These are phyloP conservation scores for Neurospora sp. DNA, from an alignment of 495 filamentous ascomycete genomes.

Conservation along the genomic window DNA sequence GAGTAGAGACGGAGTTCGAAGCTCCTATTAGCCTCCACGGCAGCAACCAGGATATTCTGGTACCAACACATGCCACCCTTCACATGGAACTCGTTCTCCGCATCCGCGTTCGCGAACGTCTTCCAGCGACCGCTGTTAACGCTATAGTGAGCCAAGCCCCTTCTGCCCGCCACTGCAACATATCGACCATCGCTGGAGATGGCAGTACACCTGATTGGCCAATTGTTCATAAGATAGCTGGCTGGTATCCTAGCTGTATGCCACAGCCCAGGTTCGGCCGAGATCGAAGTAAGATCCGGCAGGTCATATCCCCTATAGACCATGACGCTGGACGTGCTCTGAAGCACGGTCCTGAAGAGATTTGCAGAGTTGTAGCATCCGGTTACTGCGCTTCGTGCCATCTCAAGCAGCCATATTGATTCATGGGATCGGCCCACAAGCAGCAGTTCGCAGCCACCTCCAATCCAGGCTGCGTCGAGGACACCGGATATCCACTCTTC, in stretches of 20 bases:
- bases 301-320: constrained; percentile 90
- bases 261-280: constrained; percentile 87
- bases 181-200: constrained; percentile 90
- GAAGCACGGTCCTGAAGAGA: constrained; percentile 75
- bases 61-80: constrained; percentile 98
- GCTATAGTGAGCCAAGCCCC: constrained; percentile 93
- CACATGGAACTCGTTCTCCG: constrained; percentile 84
- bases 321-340: constrained; percentile 75
- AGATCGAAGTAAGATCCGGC: constrained; percentile 80
- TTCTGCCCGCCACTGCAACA: constrained; percentile 83
- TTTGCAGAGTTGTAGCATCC: constrained; percentile 88
- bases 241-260: constrained; percentile 81
- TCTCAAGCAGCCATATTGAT: constrained; percentile 78
- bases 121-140: constrained; percentile 93
- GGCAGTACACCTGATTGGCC: constrained; percentile 78
- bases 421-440: constrained; percentile 59
- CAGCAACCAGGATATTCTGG: constrained; percentile 87
- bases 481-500: constrained; percentile 78
- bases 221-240: constrained; percentile 76
- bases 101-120: constrained; percentile 68
- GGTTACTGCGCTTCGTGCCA: constrained; percentile 81
- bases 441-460: constrained; percentile 76
- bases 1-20: constrained; percentile 91
- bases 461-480: constrained; percentile 70
- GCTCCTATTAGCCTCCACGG: constrained; percentile 74